Evolutionary conservation across 2,329 filamentous ascomycete genomes (phyloP).

Genomic region (Lasiodiplodia gonubiensis): DNA sequence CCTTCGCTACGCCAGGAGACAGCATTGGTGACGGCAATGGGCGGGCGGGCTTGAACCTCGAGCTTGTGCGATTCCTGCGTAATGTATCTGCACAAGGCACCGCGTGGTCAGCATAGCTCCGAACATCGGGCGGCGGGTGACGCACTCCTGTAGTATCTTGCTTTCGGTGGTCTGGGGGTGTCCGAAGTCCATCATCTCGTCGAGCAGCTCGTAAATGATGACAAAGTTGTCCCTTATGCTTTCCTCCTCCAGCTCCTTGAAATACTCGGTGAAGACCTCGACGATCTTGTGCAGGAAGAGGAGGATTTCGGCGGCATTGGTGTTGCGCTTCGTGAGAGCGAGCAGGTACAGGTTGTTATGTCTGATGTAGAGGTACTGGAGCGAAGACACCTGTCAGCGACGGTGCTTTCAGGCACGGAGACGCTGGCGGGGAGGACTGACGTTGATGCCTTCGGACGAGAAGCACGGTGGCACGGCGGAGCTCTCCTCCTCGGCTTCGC

Average conservation of each 20-base stretch:
- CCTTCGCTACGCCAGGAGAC: constrained; percentile 98
- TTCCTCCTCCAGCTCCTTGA: constrained; percentile 98
- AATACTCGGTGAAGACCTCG: constrained; percentile 99
- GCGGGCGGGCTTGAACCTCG: constrained; percentile 92
- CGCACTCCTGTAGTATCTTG: constrained; percentile 93
- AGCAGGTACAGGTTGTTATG: constrained; percentile 99
- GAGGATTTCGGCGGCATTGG: constrained; percentile 97
- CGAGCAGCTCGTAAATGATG: constrained; percentile 96
- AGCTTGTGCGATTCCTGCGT: constrained; percentile 99
- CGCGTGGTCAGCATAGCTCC: neutral
- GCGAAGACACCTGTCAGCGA: neutral
- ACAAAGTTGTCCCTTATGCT: constrained; percentile 99
- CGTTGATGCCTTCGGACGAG: constrained; percentile 97
- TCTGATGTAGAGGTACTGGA: constrained; percentile 95
- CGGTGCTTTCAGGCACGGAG: neutral
- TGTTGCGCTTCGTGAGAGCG: constrained; percentile 97
- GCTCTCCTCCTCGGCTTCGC: constrained; percentile 98
- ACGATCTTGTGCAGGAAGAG: constrained; percentile 98
- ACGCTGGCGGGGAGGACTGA: constrained; percentile 53
- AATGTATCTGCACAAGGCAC: constrained; percentile 69
- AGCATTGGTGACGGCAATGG: constrained; percentile 97
- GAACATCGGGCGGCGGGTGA: constrained; percentile 3
- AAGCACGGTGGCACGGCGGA: constrained; percentile 97
- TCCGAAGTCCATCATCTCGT: constrained; percentile 99
- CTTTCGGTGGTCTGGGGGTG: constrained; percentile 98